Evolutionary conservation across 805 yeast species (phyloP), one percentile per base, ranked within the genome.

Genomic region (Spathaspora arborariae): DNA sequence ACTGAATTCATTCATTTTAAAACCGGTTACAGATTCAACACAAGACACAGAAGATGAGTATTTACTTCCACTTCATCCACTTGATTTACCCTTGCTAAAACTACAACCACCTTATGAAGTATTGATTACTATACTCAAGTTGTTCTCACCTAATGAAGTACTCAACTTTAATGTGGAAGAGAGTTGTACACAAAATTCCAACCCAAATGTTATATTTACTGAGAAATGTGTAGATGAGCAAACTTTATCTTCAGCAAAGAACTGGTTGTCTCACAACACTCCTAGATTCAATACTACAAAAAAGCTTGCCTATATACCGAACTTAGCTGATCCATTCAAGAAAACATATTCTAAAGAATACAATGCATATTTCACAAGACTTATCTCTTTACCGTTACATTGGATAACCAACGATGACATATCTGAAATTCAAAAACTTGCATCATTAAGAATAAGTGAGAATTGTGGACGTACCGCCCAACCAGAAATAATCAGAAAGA

Each of bases 381-480:
- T 81, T 13, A 62, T 81, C 19, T 61, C 88, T 0, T 70, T 72
- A 1, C 68, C 75, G 1, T 60, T 87, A 42, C 50, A 55, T 0
- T 78, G 86, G 82, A 54, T 79, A 1, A 43, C 54, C 1, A 67
- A 61, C 2, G 62, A 55, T 1, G 70, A 63, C 0, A 64, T 60
- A 35, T 75, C 70, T 10, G 50, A 51, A 3, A 70, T 91, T 10
- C 63, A 80, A 51, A 73, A 78, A 24, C 63, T 73, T 44, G 82
- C 94, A 0, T 77, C 95, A 15, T 56, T 72, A 19, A 63, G 96
- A 38, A 73, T 92, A 20, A 79, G 96, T 0, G 94, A 88, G 52
- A 81, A 82, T 49, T 85, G 95, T 55, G 97, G 97, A 2, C 70
- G 96, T 39, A 80, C 91, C 0, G 94, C 96, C 0, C 82, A 80